A percentile compares a stretch with the other conserved stretches of the same genome.
phyloP scores from a whole-genome alignment of 2,329 filamentous ascomycete genomes.

The Diaporthe sp. region DNA sequence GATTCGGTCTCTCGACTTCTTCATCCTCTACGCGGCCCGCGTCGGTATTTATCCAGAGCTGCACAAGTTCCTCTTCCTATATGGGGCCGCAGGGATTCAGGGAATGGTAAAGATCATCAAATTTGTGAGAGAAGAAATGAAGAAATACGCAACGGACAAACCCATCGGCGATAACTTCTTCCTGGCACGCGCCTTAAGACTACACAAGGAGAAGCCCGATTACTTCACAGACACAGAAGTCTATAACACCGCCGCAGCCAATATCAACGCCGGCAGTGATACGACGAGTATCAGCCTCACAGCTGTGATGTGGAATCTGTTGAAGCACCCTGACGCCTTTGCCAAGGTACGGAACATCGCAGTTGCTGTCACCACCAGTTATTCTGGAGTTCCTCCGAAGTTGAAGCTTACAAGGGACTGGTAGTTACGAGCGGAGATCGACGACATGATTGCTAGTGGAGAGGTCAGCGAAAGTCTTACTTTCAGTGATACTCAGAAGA shows the following conservation, averaged over 20 bases:
- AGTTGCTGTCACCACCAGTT: not conserved
- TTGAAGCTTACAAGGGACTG: not conserved
- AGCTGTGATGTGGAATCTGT: conserved; percentile 49
- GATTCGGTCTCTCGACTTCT: conserved; percentile 8
- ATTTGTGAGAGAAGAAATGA: conserved; percentile 12
- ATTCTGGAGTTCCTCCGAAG: not conserved
- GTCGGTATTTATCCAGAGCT: conserved; percentile 29
- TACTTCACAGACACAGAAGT: conserved; percentile 43
- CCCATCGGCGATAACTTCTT: conserved; percentile 13
- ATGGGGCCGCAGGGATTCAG: not conserved
- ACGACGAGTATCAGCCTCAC: conserved; percentile 53
- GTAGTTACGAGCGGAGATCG: conserved; percentile 55
- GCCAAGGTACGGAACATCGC: conserved; percentile 37
- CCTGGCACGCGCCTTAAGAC: not conserved
- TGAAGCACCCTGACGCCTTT: conserved; percentile 48
- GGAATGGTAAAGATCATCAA: conserved; percentile 15
- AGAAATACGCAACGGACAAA: not conserved
- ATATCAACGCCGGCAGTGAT: conserved; percentile 54
- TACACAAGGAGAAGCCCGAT: conserved; percentile 17
- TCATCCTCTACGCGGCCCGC: conserved; percentile 11
- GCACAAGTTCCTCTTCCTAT: conserved; percentile 19
- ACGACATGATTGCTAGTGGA: conserved; percentile 44
- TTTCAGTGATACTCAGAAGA: conserved; percentile 48
- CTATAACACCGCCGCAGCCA: conserved; percentile 43
- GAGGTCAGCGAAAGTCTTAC: conserved; percentile 41